Base-by-base conservation (phyloP, 2,329 filamentous ascomycete genomes). In the Aspergillus uvarum region DNA sequence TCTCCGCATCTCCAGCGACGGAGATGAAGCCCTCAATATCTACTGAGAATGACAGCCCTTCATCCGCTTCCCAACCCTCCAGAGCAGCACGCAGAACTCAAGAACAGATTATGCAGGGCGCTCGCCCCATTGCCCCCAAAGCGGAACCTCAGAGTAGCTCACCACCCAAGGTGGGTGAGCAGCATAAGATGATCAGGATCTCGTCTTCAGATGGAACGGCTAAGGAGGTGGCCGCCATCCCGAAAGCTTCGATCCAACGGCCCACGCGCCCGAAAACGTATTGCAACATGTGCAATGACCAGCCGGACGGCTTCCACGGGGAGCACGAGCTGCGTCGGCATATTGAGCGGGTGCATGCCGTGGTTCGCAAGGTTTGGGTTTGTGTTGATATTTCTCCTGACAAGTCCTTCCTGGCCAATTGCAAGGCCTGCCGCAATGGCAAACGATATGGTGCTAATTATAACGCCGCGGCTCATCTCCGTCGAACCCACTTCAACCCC, bases 361-460 rank as follows among this genome's bases (percentile, higher is more conserved):
- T 76, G 31, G 76, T 79, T 12, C 81, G 84, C 62, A 86, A 84
- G 60, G 85, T 86, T 57, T 89, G 83, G 82, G 82, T 89, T 51
- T 87, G 85, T 68, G 79, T 85, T 44, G 86, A 89, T 63, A 83
- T 82, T 24, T 78, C 84, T 74, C 68, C 81, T 67, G 72, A 86
- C 78, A 75, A 82, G 83, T 77, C 84, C 76, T 88, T 92, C 47
- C 83, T 98, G 35, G 80, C 82, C 54, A 89, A 89, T 66, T 97
- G 93, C 84, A 96, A 96, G 76, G 85, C 90, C 51, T 98, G 94
- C 75, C 84, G 83, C 52, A 83, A 83, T 49, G 79, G 83, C 58
- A 97, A 96, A 80, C 84, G 85, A 60, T 98, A 98, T 68, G 90
- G 90, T 3, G 91, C 90, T 16, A 95, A 97, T 78, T 97, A 98